Evolutionary conservation across 805 yeast genomes (phyloP).

Genomic region (Kregervanrija pseudodelftensis): DNA sequence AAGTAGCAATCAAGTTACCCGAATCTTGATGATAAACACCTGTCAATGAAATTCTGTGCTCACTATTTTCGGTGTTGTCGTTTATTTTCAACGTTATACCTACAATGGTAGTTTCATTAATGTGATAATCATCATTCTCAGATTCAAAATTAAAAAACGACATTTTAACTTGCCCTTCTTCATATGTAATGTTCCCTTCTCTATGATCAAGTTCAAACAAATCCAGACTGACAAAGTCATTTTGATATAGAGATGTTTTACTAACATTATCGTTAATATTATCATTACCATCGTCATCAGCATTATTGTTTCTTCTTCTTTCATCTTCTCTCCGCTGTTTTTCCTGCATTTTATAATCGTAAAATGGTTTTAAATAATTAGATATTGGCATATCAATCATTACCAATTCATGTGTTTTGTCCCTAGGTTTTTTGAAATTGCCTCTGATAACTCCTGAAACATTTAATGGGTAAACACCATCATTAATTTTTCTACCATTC

Average conservation of each 20-base stretch:
- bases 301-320: constrained; percentile 4
- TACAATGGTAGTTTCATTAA: constrained; percentile 27
- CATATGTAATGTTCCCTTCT: constrained; percentile 23
- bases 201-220: constrained; percentile 1
- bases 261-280: constrained; percentile 1
- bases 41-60: constrained; percentile 41
- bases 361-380: constrained; percentile 17
- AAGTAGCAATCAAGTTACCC: constrained; percentile 53
- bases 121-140: neutral
- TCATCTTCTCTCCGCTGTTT: constrained; percentile 5
- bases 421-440: constrained; percentile 23
- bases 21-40: constrained; percentile 63
- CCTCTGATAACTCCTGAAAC: constrained; percentile 45
- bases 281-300: constrained; percentile 1
- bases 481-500: constrained; percentile 20
- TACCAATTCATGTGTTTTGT: neutral
- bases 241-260: neutral
- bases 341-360: constrained; percentile 11
- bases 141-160: constrained; percentile 13
- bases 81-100: constrained; percentile 24
- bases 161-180: constrained; percentile 17
- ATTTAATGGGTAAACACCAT: constrained; percentile 30
- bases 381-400: constrained; percentile 26
- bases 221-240: constrained; percentile 1
- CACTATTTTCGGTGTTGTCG: constrained; percentile 42